Base-by-base conservation (phyloP, 2,329 filamentous ascomycete species). In the Graphilbum sp. region DNA sequence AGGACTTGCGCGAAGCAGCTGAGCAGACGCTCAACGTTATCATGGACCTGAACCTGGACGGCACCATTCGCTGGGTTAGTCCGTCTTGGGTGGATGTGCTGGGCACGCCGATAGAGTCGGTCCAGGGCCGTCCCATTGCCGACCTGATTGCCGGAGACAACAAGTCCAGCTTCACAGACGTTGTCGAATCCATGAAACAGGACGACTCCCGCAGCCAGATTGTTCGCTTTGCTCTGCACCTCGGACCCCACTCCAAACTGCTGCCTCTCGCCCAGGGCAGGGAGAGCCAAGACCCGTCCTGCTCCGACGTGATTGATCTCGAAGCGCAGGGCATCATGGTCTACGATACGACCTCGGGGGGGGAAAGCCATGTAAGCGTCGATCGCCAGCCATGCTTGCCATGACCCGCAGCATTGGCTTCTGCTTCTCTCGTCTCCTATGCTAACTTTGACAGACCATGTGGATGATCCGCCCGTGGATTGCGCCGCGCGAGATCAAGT, bases 301-400 rank as follows among this genome's bases (percentile, higher is more conserved):
- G 34, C 15, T 56, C 67, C 37, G 60, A 67, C 40, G 66, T 74
- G 30, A 67, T 94, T 43, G 79, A 86, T 44, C 70, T 98, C 42
- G 92, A 98, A 60, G 92, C 84, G 7, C 90, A 98, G 59, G 90
- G 90, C 18, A 98, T 98, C 52, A 93, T 96, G 80, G 85, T 96
- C 7, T 96, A 94, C 54, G 87, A 96, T 55, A 76, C 81, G 44
- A 72, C 80, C 12, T 83, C 85, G 29, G 86, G 85, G 37, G 80
- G 78, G 40, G 83, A 90, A 54, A 90, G 84, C 52, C 88, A 96
- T 66, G 85, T 92, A 71, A 66, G 82, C 21, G 21, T 24, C 21
- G 6, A 24, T 24, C 21, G 21, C n/a, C n/a, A n/a, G n/a, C n/a
- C n/a, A n/a, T n/a, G n/a, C n/a, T n/a, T n/a, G n/a, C n/a, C n/a